Conservation (phyloP, 2,329 filamentous ascomycete species). For the Exophiala phaeomuriformis region DNA sequence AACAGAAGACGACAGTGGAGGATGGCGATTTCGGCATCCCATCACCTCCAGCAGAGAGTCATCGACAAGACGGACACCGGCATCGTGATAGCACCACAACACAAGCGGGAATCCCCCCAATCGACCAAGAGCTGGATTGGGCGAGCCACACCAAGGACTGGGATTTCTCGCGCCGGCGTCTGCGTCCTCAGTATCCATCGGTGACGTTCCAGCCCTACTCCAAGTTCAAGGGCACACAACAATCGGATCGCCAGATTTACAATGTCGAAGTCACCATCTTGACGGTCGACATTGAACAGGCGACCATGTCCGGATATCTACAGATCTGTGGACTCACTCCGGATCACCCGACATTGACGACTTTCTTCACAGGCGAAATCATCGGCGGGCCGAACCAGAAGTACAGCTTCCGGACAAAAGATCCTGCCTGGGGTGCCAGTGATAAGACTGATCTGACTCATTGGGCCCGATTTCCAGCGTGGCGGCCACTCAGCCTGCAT, state of each 20-base stretch:
- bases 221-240: slow-evolving; percentile 81
- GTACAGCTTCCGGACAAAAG: slow-evolving; percentile 85
- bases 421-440: slow-evolving; percentile 83
- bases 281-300: slow-evolving; percentile 88
- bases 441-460: slow-evolving; percentile 88
- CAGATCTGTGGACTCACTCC: slow-evolving; percentile 96
- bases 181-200: slow-evolving; percentile 67
- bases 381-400: slow-evolving; percentile 65
- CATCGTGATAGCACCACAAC: background rate
- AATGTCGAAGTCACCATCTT: slow-evolving; percentile 97
- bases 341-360: slow-evolving; percentile 94
- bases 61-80: background rate
- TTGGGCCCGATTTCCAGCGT: slow-evolving; percentile 84
- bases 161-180: slow-evolving; percentile 23
- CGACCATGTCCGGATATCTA: slow-evolving; percentile 88
- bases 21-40: background rate
- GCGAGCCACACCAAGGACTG: slow-evolving; percentile 13
- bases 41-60: slow-evolving; percentile 3
- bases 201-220: slow-evolving; percentile 82
- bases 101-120: slow-evolving; percentile 13
- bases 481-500: slow-evolving; percentile 65
- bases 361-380: slow-evolving; percentile 96
- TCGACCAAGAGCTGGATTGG: slow-evolving; percentile 23
- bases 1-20: background rate
- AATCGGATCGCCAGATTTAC: slow-evolving; percentile 87